phyloP scores from a whole-genome alignment of 108 stramenopile species.

The Skeletonema marinoi region DNA sequence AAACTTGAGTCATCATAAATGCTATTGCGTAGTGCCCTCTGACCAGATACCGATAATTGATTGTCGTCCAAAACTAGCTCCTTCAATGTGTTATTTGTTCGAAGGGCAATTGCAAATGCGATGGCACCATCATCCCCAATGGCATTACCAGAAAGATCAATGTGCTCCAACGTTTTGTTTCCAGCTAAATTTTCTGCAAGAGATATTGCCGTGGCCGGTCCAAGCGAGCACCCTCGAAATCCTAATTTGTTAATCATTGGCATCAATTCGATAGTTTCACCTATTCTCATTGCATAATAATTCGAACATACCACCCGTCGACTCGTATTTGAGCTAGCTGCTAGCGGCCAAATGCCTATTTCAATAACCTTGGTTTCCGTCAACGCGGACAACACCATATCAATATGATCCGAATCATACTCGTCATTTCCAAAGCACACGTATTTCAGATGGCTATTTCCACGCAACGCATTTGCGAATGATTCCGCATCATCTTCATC shows the following conservation, averaged over 20 bases:
- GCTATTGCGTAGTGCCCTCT: not conserved
- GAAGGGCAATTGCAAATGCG: conserved; percentile 18
- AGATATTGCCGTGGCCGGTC: not conserved
- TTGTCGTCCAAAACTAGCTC: not conserved
- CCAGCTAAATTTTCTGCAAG: not conserved
- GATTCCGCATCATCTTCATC: not conserved
- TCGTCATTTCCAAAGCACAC: not conserved
- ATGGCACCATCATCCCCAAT: conserved; percentile 29
- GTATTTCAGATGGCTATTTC: not conserved
- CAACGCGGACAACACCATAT: not conserved
- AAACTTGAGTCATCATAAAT: not conserved
- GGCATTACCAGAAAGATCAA: conserved; percentile 3
- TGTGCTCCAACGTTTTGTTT: not conserved
- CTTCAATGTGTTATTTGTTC: conserved; percentile 17
- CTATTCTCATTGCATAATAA: not conserved
- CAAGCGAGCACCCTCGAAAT: not conserved
- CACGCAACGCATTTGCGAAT: not conserved
- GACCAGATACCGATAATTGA: not conserved
- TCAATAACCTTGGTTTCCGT: not conserved
- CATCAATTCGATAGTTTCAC: not conserved
- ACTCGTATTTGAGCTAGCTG: not conserved
- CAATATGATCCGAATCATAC: not conserved
- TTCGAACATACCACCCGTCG: not conserved
- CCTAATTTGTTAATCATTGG: not conserved
- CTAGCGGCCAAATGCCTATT: not conserved